Base-by-base conservation (phyloP, 2,329 filamentous ascomycete genomes). In the Paecilomyces sp. region DNA sequence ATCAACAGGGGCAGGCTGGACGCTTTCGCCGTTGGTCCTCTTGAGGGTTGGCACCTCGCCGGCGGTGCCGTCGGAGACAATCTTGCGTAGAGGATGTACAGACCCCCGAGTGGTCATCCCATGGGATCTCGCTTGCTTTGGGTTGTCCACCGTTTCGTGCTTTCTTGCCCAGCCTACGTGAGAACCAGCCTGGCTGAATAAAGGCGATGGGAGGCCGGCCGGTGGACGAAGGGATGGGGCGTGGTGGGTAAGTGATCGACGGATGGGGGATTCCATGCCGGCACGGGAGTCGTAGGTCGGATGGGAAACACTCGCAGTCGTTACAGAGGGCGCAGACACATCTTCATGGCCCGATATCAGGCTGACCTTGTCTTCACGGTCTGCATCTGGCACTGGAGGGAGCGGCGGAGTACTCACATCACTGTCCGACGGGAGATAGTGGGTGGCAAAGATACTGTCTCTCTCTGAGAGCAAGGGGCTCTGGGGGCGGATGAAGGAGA, bases 361-460 rank as follows among this genome's bases (percentile, higher is more conserved):
- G 62, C 69, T 69, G 65, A 70, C 63, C 57, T 68, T 70, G 57
- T 67, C 66, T 47, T 69, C 68, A 69, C 69, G 68, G 59, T 68
- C 64, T 61, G 62, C 62, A 60, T 66, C 66, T 64, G 64, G 62
- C 56, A 67, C 64, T 54, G 73, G 69, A 55, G 68, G 69, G 57
- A 71, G 71, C 65, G 74, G 75, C 61, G 68, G 73, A 60, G 71
- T 73, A 64, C 64, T 70, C 59, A 74, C 70, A 64, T 80, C 79
- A 67, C 75, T 81, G 62, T 81, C 80, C 58, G 80, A 78, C 61
- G 78, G 76, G 1, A 82, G 73, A 70, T 86, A 87, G 64, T 84
- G 83, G 34, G 84, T 86, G 57, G 84, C 83, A 67, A 86, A 86
- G 69, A 87, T 86, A 72, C 81, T 84, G 70, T 87, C 84, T 66